These are phyloP conservation scores for Solanum appendiculatum DNA, from an alignment of 257 asterid genomes.

Conservation along the genomic window DNA sequence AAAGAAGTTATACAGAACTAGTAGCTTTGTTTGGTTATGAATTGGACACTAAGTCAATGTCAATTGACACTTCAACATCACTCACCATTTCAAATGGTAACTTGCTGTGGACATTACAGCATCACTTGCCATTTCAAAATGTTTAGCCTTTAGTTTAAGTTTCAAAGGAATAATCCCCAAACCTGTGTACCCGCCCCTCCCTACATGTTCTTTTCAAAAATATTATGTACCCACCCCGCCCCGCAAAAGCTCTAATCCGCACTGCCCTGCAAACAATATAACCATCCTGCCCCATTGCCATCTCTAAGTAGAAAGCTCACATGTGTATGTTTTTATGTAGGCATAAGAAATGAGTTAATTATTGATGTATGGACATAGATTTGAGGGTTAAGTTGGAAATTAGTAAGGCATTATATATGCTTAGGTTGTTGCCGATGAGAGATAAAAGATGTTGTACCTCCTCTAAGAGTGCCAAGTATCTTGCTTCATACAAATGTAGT, in stretches of 20 bases:
- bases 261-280: too few species aligned
- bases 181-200: too few species aligned
- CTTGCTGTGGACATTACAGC: too few species aligned
- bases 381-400: neutral
- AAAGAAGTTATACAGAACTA: neutral
- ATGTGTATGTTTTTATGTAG: neutral
- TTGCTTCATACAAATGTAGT: slow-evolving; percentile 74
- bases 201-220: too few species aligned
- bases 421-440: neutral
- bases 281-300: too few species aligned
- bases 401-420: neutral
- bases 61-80: too few species aligned
- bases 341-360: neutral
- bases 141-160: too few species aligned
- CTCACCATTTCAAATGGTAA: too few species aligned
- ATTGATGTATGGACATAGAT: neutral
- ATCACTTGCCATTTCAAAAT: too few species aligned
- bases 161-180: too few species aligned
- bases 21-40: neutral
- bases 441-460: slow-evolving; percentile 28
- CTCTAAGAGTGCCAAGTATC: slow-evolving; percentile 72
- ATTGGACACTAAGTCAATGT: neutral
- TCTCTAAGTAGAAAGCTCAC: neutral
- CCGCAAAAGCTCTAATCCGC: too few species aligned
- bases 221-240: too few species aligned